Evolutionary conservation across 2,329 filamentous ascomycete genomes (phyloP), one percentile per base, ranked within the genome.

Genomic region (Orbilia quercus): DNA sequence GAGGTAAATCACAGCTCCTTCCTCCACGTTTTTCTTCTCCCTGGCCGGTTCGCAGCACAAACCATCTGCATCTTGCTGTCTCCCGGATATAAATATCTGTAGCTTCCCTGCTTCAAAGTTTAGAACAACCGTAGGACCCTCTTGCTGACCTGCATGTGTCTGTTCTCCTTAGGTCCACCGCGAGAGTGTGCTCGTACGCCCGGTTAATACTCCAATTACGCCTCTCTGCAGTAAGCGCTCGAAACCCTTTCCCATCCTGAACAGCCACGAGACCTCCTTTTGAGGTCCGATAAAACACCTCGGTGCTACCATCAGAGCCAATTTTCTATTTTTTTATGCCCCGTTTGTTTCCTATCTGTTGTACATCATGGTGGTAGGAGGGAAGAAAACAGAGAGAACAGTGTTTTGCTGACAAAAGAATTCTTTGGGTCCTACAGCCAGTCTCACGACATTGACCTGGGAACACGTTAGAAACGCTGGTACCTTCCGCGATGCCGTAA

Each of bases 381-480:
- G 28, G 9, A 25, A 59, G 44, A 51, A 63, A 51, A 12, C 20
- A 60, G 34, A n/a, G n/a, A n/a, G n/a, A n/a, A n/a, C n/a, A n/a
- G n/a, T n/a, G n/a, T 54, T 53, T 31, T 66, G 60, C 69, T 73
- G 47, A 73, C 54, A 34, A 65, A 55, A 40, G 20, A 22, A 44
- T 12, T 53, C 38, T 45, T 20, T 59, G 45, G 25, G 60, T 65
- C 11, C 57, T 79, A 77, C 81, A 97, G 93, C 95, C 80, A 97
- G 93, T 84, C 85, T 99, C 81, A 99, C 95, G 48, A 99, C 95
- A 77, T 85, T 99, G 79, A 98, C 95, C 62, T 99, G 95, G 95
- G 95, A 99, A 82, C 94, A 99, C 84, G 95, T 99, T 81, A 91
- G 94, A 81, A 96, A 94, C 82, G 94, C 95, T 81, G 95, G 95